These are phyloP conservation scores for Marasmius tenuissimus DNA, from an alignment of 1,284 basidiomycete genomes.

Conservation along the genomic window DNA sequence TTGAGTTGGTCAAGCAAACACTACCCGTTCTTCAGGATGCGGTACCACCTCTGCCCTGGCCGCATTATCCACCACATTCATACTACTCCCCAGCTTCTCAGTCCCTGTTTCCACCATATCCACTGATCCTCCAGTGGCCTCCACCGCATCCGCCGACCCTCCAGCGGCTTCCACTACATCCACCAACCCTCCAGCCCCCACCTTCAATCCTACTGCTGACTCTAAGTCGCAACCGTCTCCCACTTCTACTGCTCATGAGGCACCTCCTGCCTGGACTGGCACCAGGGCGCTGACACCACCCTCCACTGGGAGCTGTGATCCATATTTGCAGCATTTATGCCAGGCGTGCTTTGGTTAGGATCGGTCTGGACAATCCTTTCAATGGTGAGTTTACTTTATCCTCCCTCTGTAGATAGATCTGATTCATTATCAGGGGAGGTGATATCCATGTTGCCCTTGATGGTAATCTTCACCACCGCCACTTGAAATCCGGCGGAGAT, in stretches of 20 bases:
- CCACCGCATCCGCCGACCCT: background rate
- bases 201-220: too few species aligned
- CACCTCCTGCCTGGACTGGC: too few species aligned
- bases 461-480: constrained; percentile 14
- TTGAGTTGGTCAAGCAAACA: too few species aligned
- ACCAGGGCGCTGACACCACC: background rate
- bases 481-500: constrained; percentile 3
- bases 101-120: too few species aligned
- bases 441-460: background rate
- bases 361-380: background rate
- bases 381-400: background rate
- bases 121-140: background rate
- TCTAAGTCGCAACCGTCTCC: too few species aligned
- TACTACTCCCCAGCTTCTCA: too few species aligned
- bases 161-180: background rate
- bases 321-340: background rate
- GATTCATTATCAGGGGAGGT: background rate
- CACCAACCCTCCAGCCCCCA: background rate
- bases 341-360: constrained; percentile 4
- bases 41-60: too few species aligned
- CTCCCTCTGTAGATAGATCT: background rate
- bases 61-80: too few species aligned
- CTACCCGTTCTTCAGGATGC: too few species aligned
- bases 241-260: too few species aligned
- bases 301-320: background rate